Conservation (phyloP, 2,329 filamentous ascomycete genomes). For the Byssochlamys sp. region DNA sequence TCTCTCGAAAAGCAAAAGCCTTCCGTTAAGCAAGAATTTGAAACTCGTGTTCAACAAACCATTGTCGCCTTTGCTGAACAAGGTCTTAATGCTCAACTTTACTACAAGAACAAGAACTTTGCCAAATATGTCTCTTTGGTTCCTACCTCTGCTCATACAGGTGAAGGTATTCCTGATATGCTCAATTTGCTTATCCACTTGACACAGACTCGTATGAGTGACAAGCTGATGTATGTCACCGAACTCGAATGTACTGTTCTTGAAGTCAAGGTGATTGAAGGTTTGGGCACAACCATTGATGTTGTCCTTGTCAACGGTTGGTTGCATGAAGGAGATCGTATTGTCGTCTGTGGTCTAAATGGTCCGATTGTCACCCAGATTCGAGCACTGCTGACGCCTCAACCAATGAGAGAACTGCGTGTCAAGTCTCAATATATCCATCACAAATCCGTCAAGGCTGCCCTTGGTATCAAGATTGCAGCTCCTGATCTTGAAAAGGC, state of each 20-base stretch:
- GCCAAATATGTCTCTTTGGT: constrained; percentile 88
- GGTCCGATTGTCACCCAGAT: constrained; percentile 93
- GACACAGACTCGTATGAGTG: constrained; percentile 95
- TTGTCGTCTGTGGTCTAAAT: constrained; percentile 92
- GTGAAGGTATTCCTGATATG: constrained; percentile 98
- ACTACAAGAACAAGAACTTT: constrained; percentile 96
- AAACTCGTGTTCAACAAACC: constrained; percentile 76
- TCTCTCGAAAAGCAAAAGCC: no score
- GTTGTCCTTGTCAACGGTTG: constrained; percentile 95
- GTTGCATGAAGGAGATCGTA: constrained; percentile 82
- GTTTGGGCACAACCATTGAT: constrained; percentile 96
- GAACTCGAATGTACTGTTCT: constrained; percentile 96
- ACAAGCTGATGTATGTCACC: constrained; percentile 92
- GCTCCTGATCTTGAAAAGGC: constrained; percentile 91
- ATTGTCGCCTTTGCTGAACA: constrained; percentile 93
- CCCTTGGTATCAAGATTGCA: constrained; percentile 96
- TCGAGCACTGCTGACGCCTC: constrained; percentile 83
- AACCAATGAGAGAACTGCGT: constrained; percentile 83
- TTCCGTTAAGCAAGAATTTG: constrained; percentile 96
- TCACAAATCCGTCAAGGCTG: constrained; percentile 98
- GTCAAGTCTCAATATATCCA: constrained; percentile 95
- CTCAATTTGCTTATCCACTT: constrained; percentile 85
- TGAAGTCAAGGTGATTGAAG: constrained; percentile 98
- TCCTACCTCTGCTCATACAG: constrained; percentile 94
- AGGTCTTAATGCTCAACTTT: constrained; percentile 94